Percentiles rank a stretch among this genome's conserved stretches.
These are phyloP conservation scores for Peniophora sp. DNA, from an alignment of 1,284 basidiomycete species.

Conservation along the genomic window DNA sequence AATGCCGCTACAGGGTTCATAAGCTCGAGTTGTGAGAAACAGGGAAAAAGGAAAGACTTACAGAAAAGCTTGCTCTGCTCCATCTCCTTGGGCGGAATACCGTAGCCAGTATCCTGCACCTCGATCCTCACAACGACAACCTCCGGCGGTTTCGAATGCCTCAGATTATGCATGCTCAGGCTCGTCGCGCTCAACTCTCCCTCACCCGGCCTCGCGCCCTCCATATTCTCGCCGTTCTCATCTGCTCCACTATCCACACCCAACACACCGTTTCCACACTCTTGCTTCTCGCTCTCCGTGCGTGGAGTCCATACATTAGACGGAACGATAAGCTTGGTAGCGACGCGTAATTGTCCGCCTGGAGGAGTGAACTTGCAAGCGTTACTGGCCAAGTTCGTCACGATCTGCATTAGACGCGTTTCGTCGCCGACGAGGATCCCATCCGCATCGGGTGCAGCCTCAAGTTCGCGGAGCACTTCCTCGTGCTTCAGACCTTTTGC, in stretches of 20 bases:
- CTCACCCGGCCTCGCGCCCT: conserved; percentile 3
- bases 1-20: conserved; percentile 44
- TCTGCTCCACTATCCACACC: background rate
- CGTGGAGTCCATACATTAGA: conserved; percentile 14
- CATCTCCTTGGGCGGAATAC: conserved; percentile 68
- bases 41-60: conserved; percentile 26
- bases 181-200: conserved; percentile 34
- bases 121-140: conserved; percentile 74
- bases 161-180: conserved; percentile 43
- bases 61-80: conserved; percentile 69
- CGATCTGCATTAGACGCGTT: conserved; percentile 72
- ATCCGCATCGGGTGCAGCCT: conserved; percentile 40
- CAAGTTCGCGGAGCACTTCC: conserved; percentile 30
- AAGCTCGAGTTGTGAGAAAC: background rate
- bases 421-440: conserved; percentile 74
- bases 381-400: conserved; percentile 72
- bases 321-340: conserved; percentile 51
- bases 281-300: background rate
- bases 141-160: conserved; percentile 35
- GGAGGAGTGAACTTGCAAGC: conserved; percentile 76
- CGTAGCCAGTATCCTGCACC: conserved; percentile 75
- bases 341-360: conserved; percentile 59
- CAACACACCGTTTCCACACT: background rate
- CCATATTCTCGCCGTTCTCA: background rate
- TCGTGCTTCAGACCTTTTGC: conserved; percentile 42